Conservation (phyloP, 768 basidiomycete genomes). For the Leccinum longicurvipes region DNA sequence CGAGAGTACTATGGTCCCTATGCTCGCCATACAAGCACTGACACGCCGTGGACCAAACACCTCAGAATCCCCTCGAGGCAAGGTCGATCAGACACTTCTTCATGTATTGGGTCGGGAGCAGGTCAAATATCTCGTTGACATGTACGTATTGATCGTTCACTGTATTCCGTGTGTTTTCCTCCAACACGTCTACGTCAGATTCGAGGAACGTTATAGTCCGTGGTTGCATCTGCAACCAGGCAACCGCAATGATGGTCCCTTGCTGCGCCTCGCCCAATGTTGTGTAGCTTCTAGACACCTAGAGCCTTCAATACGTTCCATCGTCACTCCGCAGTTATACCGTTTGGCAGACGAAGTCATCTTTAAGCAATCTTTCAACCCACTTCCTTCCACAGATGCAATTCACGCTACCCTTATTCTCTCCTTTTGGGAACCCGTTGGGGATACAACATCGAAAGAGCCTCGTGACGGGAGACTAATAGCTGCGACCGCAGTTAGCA, state of each 20-base stretch:
- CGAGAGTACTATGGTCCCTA: constrained; percentile 44
- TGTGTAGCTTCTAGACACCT: constrained; percentile 45
- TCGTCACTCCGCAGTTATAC: constrained; percentile 39
- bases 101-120: constrained; percentile 35
- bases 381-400: constrained; percentile 39
- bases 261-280: constrained; percentile 45
- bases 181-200: constrained; percentile 27
- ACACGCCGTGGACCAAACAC: constrained; percentile 27
- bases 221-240: constrained; percentile 41
- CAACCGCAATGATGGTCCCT: constrained; percentile 27
- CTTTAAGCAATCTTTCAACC: constrained; percentile 39
- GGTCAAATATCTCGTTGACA: constrained; percentile 36
- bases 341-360: constrained; percentile 40
- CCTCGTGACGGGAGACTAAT: constrained; percentile 40
- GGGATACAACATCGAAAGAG: constrained; percentile 27
- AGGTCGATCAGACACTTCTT: constrained; percentile 28
- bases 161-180: neutral
- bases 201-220: constrained; percentile 41
- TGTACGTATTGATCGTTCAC: constrained; percentile 26
- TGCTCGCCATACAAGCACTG: constrained; percentile 44
- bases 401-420: constrained; percentile 42
- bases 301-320: constrained; percentile 32
- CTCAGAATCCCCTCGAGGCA: constrained; percentile 20
- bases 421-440: constrained; percentile 43
- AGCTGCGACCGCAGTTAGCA: constrained; percentile 41